Base-by-base conservation (phyloP, 2,329 filamentous ascomycete species). In the Colletotrichum abscissum region DNA sequence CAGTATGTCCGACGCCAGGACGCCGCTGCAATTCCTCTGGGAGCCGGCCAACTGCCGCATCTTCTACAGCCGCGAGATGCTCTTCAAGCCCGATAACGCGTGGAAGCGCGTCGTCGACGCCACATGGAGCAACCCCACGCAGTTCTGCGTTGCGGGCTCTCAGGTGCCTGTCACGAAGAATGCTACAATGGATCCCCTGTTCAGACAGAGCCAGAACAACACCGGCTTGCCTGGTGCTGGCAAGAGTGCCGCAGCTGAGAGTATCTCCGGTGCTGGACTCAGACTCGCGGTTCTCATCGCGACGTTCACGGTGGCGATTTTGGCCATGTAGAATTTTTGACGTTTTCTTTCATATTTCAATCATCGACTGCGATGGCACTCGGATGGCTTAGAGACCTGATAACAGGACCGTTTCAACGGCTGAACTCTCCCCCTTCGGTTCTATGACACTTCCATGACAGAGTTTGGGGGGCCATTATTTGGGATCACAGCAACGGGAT, bases 11-110 rank as follows among this genome's bases (percentile, higher is more conserved):
- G 78, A 82, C 74, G 75, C 80, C 8, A 55, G 75, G 68, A 82
- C 81, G 5, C 85, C 86, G 58, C 78, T 87, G 52, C 85, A 87
- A 72, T 87, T 88, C 76, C 75, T 83, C 16, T 84, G 84, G 75
- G 84, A 87, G 78, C 77, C 82, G 0, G 83, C 83, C 14, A 85
- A 87, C 75, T 88, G 86, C 76, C 80, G 85, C 49, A 83, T 87
- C 76, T 87, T 85, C 77, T 87, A 86, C 76, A 87, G 86, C 2
- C 78, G 80, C 3, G 80, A 80, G 35, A 87, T 86, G 82, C 76
- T 85, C 24, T 78, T 79, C 5, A 77, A 81, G 49, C 82, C 85
- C n/a, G 81, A 78, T 52, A 80, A 78, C 5, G 79, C 81, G 9
- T 88, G 86, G 86, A 79, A 82, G 76, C 76, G 79, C 60, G 81